Evolutionary conservation across 768 basidiomycete genomes (phyloP).

Genomic region (Mycena vulgaris): DNA sequence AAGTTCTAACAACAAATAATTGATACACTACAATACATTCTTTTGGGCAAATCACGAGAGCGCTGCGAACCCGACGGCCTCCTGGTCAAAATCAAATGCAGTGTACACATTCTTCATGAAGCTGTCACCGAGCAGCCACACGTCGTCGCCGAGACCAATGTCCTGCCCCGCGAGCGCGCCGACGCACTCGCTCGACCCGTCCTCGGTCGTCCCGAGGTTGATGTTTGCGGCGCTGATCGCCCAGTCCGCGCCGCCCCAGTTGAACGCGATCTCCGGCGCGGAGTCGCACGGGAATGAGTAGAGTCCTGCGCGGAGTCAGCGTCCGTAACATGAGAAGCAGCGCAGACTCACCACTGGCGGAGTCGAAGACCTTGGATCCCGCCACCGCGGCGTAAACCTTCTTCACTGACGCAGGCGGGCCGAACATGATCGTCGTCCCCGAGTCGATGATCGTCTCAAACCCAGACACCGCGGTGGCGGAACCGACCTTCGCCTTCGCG

Average conservation of each 20-base stretch:
- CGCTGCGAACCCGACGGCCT: slow-evolving; percentile 55
- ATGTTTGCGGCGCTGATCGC: slow-evolving; percentile 59
- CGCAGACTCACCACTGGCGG: background rate
- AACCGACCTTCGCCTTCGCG: slow-evolving; percentile 35
- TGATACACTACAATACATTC: no score
- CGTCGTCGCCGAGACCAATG: slow-evolving; percentile 34
- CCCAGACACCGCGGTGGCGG: slow-evolving; percentile 5
- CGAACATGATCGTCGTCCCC: slow-evolving; percentile 55
- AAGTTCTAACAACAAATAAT: no score
- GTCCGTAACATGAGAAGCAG: slow-evolving; percentile 28
- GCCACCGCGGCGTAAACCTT: slow-evolving; percentile 23
- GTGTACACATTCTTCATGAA: slow-evolving; percentile 63
- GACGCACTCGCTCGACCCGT: slow-evolving; percentile 61
- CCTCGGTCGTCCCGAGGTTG: slow-evolving; percentile 56
- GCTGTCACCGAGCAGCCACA: slow-evolving; percentile 54
- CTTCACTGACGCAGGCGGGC: slow-evolving; percentile 23
- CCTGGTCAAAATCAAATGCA: slow-evolving; percentile 54
- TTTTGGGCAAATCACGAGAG: slow-evolving; percentile 19
- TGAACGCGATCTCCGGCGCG: slow-evolving; percentile 49
- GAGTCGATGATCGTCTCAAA: slow-evolving; percentile 52
- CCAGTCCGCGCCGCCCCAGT: slow-evolving; percentile 54
- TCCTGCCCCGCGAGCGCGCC: slow-evolving; percentile 69
- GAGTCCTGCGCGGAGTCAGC: slow-evolving; percentile 4
- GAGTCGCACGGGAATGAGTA: slow-evolving; percentile 43
- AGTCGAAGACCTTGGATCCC: slow-evolving; percentile 21